These are phyloP conservation scores for Erigeron canadensis DNA, from an alignment of 129 eudicot species.

Conservation along the genomic window DNA sequence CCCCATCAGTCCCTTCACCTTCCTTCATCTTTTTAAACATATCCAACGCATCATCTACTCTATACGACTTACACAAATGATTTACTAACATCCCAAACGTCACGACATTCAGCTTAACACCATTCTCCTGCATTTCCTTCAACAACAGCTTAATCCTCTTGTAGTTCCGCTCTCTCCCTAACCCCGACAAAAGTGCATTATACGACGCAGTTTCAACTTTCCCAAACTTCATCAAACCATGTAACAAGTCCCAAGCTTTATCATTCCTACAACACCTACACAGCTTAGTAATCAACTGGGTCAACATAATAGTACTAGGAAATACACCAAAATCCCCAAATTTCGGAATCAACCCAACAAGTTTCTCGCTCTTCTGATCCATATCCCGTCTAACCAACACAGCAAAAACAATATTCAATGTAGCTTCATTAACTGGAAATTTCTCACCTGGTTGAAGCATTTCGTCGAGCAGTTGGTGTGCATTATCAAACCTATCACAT, in stretches of 20 bases:
- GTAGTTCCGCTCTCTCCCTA: slow-evolving; percentile 42
- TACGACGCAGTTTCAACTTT: slow-evolving; percentile 42
- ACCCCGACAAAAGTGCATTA: slow-evolving; percentile 58
- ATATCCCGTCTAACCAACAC: slow-evolving; percentile 37
- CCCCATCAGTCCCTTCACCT: slow-evolving; percentile 52
- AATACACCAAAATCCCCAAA: slow-evolving; percentile 48
- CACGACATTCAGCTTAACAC: slow-evolving; percentile 48
- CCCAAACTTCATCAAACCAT: slow-evolving; percentile 49
- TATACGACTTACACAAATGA: slow-evolving; percentile 56
- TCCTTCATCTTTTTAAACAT: slow-evolving; percentile 60
- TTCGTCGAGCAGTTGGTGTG: slow-evolving; percentile 64
- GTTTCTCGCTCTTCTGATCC: slow-evolving; percentile 41
- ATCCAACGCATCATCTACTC: slow-evolving; percentile 68
- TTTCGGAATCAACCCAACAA: slow-evolving; percentile 36
- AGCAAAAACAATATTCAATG: slow-evolving; percentile 36
- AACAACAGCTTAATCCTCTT: slow-evolving; percentile 47
- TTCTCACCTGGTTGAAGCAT: slow-evolving; percentile 46
- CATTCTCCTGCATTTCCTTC: slow-evolving; percentile 66
- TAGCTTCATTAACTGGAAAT: slow-evolving; percentile 27
- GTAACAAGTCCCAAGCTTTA: slow-evolving; percentile 61
- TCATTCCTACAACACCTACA: slow-evolving; percentile 41
- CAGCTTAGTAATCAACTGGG: slow-evolving; percentile 41
- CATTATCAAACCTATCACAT: slow-evolving; percentile 42
- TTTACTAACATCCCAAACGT: slow-evolving; percentile 65
- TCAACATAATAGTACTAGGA: slow-evolving; percentile 39